These are phyloP conservation scores for Daldinia caldariorum DNA, from an alignment of 495 filamentous ascomycete genomes.

Conservation along the genomic window DNA sequence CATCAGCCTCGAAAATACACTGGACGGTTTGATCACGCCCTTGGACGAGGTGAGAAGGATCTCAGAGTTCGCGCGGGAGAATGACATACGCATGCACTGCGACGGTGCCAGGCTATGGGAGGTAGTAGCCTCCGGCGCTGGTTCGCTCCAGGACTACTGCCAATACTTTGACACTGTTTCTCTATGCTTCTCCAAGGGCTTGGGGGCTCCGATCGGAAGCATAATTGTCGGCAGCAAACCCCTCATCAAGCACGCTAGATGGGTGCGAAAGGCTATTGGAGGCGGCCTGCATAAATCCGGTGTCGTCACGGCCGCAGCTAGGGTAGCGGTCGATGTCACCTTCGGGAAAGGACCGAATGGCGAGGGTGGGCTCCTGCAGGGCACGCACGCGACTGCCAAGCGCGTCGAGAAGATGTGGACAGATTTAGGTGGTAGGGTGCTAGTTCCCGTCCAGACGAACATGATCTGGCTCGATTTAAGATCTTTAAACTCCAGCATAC, in stretches of 20 bases:
- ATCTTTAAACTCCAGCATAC: conserved; percentile 50
- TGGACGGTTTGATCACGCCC: conserved; percentile 77
- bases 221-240: conserved; percentile 71
- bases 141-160: conserved; percentile 70
- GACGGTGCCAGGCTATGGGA: conserved; percentile 88
- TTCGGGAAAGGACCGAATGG: conserved; percentile 68
- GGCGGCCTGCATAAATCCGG: conserved; percentile 79
- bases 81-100: conserved; percentile 74
- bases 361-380: conserved; percentile 67
- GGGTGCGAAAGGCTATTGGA: conserved; percentile 81
- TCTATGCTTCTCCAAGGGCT: conserved; percentile 82
- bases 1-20: conserved; percentile 82
- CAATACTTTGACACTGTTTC: conserved; percentile 76
- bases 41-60: conserved; percentile 71
- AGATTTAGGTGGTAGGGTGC: conserved; percentile 64
- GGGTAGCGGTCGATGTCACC: conserved; percentile 69
- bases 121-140: conserved; percentile 65
- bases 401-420: conserved; percentile 70
- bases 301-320: conserved; percentile 67
- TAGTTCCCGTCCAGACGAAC: conserved; percentile 76
- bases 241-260: conserved; percentile 73
- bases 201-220: conserved; percentile 84
- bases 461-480: conserved; percentile 89
- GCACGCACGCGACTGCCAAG: conserved; percentile 71
- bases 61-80: conserved; percentile 68